Percentiles rank a stretch among this genome's conserved stretches.
Conservation (phyloP, 164 flowering plant genomes). For the Magnolia sinica region DNA sequence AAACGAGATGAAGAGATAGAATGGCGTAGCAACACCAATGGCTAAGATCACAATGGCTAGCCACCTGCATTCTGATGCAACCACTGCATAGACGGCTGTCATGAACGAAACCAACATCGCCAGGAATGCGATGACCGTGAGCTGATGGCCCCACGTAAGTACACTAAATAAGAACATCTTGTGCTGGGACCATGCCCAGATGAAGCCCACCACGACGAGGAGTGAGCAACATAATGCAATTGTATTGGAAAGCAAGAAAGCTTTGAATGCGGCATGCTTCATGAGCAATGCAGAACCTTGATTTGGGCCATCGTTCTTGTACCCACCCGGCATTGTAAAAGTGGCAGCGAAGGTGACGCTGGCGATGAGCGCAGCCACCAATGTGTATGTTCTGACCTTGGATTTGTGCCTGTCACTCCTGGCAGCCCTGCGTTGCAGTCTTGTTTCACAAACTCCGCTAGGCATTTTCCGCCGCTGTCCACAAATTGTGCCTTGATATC, state of each 20-base stretch:
- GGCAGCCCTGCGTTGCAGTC: too few relatives aligned
- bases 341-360: conserved; percentile 29
- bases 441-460: neutral
- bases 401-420: conserved; percentile 4
- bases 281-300: conserved; percentile 3
- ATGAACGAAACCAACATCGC: too few relatives aligned
- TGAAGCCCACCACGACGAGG: conserved; percentile 1
- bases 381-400: neutral
- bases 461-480: neutral
- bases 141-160: too few relatives aligned
- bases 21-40: too few relatives aligned
- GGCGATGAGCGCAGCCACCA: conserved; percentile 29
- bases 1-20: too few relatives aligned
- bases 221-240: conserved; percentile 12
- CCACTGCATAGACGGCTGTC: too few relatives aligned
- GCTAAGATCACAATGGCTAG: too few relatives aligned
- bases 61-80: too few relatives aligned
- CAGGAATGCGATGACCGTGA: too few relatives aligned
- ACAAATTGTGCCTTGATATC: neutral
- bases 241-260: conserved; percentile 16
- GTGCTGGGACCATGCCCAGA: neutral
- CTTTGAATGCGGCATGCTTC: conserved; percentile 13
- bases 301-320: neutral
- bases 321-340: conserved; percentile 28
- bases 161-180: too few relatives aligned